A percentile compares a stretch with the other conserved stretches of the same genome.
Conservation (phyloP, 371 early-diverging fungal genomes). For the Mucor sp. region DNA sequence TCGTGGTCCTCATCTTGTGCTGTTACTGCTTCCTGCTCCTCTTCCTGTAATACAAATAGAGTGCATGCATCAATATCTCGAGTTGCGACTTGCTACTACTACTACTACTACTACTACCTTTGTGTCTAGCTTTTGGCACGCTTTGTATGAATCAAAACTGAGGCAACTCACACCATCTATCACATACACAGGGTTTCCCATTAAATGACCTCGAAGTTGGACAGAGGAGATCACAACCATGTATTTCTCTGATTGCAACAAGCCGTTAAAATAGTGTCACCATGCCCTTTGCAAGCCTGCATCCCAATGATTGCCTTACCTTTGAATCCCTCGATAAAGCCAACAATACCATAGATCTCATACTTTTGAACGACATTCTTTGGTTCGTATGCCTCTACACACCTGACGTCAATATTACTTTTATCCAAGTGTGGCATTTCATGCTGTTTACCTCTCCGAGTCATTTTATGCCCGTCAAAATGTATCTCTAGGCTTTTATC, state of each 20-base stretch:
- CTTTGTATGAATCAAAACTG: slow-evolving; percentile 34
- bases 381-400: slow-evolving; percentile 18
- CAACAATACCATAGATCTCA: slow-evolving; percentile 42
- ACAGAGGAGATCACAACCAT: slow-evolving; percentile 49
- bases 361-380: slow-evolving; percentile 22
- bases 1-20: slow-evolving; percentile 3
- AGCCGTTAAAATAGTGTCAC: too few species aligned
- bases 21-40: slow-evolving; percentile 11
- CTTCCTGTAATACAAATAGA: background rate
- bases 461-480: slow-evolving; percentile 29
- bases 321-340: slow-evolving; percentile 39
- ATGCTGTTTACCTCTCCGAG: slow-evolving; percentile 25
- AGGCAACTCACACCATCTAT: slow-evolving; percentile 52
- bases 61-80: background rate
- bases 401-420: background rate
- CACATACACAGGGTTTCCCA: slow-evolving; percentile 45
- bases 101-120: slow-evolving; percentile 5
- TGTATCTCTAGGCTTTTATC: slow-evolving; percentile 25
- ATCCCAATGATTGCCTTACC: slow-evolving; percentile 18
- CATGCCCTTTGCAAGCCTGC: too few species aligned
- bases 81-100: background rate
- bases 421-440: background rate
- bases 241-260: slow-evolving; percentile 26
- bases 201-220: slow-evolving; percentile 46
- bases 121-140: slow-evolving; percentile 27